A percentile compares a stretch with the other conserved stretches of the same genome.
Conservation (phyloP, 2,329 filamentous ascomycete species). For the Colletotrichum gloeosporioides region DNA sequence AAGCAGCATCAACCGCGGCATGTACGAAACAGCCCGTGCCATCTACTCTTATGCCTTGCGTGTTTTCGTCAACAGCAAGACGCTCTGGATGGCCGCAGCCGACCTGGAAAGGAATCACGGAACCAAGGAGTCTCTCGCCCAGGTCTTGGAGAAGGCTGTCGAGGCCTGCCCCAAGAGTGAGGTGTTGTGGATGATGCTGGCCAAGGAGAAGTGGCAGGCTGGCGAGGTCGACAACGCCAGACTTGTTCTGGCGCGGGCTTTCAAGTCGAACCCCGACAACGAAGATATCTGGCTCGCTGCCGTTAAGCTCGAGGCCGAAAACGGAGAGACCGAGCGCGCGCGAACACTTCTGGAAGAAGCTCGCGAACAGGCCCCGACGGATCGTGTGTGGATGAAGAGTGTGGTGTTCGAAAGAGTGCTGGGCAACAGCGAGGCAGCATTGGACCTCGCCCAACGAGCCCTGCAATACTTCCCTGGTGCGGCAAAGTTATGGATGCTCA, state of each 20-base stretch:
- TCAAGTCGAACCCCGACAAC: constrained; percentile 94
- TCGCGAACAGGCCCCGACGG: constrained; percentile 87
- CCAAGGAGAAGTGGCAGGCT: constrained; percentile 91
- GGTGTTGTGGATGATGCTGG: constrained; percentile 93
- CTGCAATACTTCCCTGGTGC: constrained; percentile 85
- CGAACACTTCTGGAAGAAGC: constrained; percentile 82
- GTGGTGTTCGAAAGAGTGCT: constrained; percentile 91
- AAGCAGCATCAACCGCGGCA: constrained; percentile 78
- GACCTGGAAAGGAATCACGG: constrained; percentile 93
- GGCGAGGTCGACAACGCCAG: constrained; percentile 88
- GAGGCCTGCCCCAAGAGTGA: constrained; percentile 92
- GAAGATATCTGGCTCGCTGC: constrained; percentile 98
- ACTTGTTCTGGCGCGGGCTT: constrained; percentile 84
- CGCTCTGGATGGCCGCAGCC: constrained; percentile 87
- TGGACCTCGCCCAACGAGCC: constrained; percentile 87
- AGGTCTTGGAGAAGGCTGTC: constrained; percentile 89
- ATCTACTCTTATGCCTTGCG: constrained; percentile 92
- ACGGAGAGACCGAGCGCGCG: constrained; percentile 81
- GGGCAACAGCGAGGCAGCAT: constrained; percentile 77
- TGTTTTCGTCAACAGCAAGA: constrained; percentile 87
- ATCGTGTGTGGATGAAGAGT: constrained; percentile 96
- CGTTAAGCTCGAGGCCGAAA: constrained; percentile 95
- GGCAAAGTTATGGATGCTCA: constrained; percentile 97
- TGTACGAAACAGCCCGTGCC: constrained; percentile 88
- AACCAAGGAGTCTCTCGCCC: constrained; percentile 80